These are phyloP conservation scores for Colletotrichum sojae DNA, from an alignment of 2,329 filamentous ascomycete genomes.

Conservation along the genomic window DNA sequence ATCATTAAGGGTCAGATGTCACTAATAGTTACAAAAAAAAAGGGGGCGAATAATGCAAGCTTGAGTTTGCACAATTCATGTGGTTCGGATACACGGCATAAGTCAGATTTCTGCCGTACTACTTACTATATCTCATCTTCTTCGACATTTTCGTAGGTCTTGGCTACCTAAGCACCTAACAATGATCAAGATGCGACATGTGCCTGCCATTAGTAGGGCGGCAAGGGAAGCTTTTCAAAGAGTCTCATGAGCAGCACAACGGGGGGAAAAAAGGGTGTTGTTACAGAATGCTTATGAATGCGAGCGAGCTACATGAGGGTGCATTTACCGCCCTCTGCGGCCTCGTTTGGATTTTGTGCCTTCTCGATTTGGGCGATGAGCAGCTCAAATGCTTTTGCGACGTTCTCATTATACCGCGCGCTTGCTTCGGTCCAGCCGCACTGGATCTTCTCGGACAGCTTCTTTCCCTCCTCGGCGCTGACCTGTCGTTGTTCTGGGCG, in stretches of 20 bases:
- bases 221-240: too few species aligned
- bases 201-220: too few species aligned
- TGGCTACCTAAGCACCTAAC: too few species aligned
- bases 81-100: too few species aligned
- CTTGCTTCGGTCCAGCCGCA: conserved; percentile 97
- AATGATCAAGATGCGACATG: too few species aligned
- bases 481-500: conserved; percentile 95
- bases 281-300: conserved; percentile 5
- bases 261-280: background rate
- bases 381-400: conserved; percentile 91
- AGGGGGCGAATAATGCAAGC: too few species aligned
- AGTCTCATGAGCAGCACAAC: background rate
- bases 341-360: conserved; percentile 89
- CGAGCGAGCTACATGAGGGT: conserved; percentile 78
- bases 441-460: conserved; percentile 86
- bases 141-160: too few species aligned
- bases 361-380: conserved; percentile 97
- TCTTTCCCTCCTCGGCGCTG: conserved; percentile 85
- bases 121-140: too few species aligned
- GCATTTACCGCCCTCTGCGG: conserved; percentile 86
- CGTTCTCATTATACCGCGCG: conserved; percentile 94
- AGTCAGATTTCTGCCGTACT: too few species aligned
- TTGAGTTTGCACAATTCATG: too few species aligned
- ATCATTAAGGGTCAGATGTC: too few species aligned
- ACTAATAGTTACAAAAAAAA: too few species aligned